Evolutionary conservation across 1,139 yeast genomes (phyloP), one percentile per base, ranked within the genome.

Genomic region (Wickerhamomyces sp.): DNA sequence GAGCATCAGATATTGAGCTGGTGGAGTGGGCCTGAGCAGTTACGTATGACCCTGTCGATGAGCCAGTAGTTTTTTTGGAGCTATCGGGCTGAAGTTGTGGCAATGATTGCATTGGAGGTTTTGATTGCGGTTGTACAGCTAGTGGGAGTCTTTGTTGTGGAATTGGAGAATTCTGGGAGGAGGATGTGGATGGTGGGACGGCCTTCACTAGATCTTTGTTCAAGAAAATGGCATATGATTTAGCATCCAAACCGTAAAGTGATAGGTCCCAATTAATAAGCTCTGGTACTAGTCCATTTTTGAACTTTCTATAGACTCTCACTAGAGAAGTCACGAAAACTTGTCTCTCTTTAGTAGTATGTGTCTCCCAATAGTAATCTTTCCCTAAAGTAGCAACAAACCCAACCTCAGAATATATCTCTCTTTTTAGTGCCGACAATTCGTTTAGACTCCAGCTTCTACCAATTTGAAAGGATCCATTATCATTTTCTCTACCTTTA

Each of bases 401-500:
- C 2, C 90, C 90, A 45, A 76, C 74, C 29, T 68, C 70, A 2
- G 77, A 71, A 5, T 71, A 69, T 0, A 51, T 37, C 50, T 81
- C 85, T 47, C 78, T 73, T 40, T 81, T 79, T 7, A 91, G 66
- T 35, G 66, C 65, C 13, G 72, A 66, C 53, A 93, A 69, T 54
- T 88, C 95, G 49, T 79, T 88, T 59, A 93, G 68, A 52, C 82
- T 84, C 99, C 99, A 93, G 6, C 95, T 84, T 59, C 96, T 77
- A 36, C 99, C 99, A 45, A 93, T 87, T 64, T 91, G 98, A 59
- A 86, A 82, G 4, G 81, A 65, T 3, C 86, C 89, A 49, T 81
- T 81, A 10, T 79, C 73, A 57, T 85, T 86, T 61, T 78, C 89
- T 56, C 95, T 82, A 2, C 95, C 96, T 66, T 93, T 93, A 60